Percentiles rank a stretch among this genome's conserved stretches.
phyloP scores from a whole-genome alignment of 2,329 filamentous ascomycete species.

The Fusarium abutilonis region DNA sequence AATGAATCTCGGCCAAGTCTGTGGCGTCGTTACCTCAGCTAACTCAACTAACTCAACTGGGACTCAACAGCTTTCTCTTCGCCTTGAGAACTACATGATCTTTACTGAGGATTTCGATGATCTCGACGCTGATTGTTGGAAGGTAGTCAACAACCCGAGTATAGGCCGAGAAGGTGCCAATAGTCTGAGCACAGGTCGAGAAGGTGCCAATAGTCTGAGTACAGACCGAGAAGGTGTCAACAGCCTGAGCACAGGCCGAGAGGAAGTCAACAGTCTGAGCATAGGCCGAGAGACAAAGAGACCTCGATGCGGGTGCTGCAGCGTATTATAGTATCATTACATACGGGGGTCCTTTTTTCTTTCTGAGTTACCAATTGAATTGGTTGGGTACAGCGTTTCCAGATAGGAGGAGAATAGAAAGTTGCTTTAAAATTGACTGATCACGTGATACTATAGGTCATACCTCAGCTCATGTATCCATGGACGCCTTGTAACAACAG shows the following conservation, averaged over 20 bases:
- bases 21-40: neutral
- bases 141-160: neutral
- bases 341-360: too few relatives aligned
- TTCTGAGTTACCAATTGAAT: neutral
- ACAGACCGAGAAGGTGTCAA: too few relatives aligned
- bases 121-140: neutral
- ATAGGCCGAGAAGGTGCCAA: too few relatives aligned
- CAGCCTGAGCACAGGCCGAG: too few relatives aligned
- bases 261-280: too few relatives aligned
- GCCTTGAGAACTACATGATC: neutral
- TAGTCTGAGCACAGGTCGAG: too few relatives aligned
- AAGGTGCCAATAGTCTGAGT: neutral
- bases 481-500: neutral
- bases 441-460: slow-evolving; percentile 21
- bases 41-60: neutral
- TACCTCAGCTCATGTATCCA: slow-evolving; percentile 3
- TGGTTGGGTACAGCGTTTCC: neutral
- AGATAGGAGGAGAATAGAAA: neutral
- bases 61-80: neutral
- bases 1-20: neutral
- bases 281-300: neutral
- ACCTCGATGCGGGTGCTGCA: neutral
- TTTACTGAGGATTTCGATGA: neutral
- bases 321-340: neutral
- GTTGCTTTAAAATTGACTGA: neutral